Conservation (phyloP, 352 stramenopile species). For the Pythium rhizo-oryzae region DNA sequence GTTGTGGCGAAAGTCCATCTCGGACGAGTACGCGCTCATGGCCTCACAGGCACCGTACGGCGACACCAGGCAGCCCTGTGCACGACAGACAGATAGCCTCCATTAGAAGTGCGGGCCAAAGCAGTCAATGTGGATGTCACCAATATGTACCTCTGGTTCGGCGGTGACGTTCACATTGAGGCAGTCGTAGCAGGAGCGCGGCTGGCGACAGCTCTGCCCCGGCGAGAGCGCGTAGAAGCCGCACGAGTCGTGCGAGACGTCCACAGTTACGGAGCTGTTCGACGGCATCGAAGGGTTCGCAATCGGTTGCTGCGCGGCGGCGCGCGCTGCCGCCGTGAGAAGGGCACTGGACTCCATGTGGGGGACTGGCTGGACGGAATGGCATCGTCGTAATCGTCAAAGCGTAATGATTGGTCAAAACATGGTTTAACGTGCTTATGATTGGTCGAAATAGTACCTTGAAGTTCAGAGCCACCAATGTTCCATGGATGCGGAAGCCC, state of each 20-base stretch:
- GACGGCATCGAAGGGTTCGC: neutral
- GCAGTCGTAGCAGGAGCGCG: constrained; percentile 63
- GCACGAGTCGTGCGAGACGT: constrained; percentile 35
- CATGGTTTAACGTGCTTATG: constrained; percentile 6
- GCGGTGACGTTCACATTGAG: constrained; percentile 42
- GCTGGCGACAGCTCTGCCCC: constrained; percentile 40
- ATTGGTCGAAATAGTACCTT: constrained; percentile 27
- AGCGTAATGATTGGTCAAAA: neutral
- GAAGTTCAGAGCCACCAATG: constrained; percentile 1
- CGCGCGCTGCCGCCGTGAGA: neutral
- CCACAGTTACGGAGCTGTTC: neutral
- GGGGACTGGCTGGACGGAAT: neutral
- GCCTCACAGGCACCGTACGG: constrained; percentile 46
- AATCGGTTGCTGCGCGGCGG: neutral
- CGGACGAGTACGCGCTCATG: constrained; percentile 47
- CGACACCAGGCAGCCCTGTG: constrained; percentile 46
- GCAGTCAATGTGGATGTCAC: neutral
- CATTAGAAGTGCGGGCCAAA: too few species aligned
- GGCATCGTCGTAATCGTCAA: neutral
- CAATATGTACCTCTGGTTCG: constrained; percentile 33
- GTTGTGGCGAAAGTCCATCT: constrained; percentile 42
- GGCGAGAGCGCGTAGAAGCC: constrained; percentile 46
- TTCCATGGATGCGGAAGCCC: too few species aligned
- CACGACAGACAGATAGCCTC: neutral
- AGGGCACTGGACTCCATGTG: neutral